A percentile compares a stretch with the other conserved stretches of the same genome.
phyloP scores from a whole-genome alignment of 2,329 filamentous ascomycete species.

The Hymenoscyphus linearis region DNA sequence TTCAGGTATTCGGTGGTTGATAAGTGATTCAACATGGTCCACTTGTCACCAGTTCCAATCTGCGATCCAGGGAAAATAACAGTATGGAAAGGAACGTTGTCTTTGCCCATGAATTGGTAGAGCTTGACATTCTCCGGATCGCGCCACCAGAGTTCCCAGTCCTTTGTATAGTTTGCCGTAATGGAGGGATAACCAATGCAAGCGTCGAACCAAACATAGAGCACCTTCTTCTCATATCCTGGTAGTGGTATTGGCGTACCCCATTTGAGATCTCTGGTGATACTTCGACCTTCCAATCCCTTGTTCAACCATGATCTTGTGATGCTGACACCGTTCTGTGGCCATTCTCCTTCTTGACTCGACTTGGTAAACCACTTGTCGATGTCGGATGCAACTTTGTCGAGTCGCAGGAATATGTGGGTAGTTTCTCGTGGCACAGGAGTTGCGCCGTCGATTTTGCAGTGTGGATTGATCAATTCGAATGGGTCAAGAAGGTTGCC shows the following conservation, averaged over 20 bases:
- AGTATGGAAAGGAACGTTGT: slow-evolving; percentile 76
- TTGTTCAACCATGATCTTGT: slow-evolving; percentile 77
- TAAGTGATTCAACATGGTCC: slow-evolving; percentile 85
- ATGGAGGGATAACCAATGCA: slow-evolving; percentile 96
- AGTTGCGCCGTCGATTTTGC: slow-evolving; percentile 82
- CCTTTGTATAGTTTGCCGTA: slow-evolving; percentile 79
- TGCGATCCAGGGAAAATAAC: slow-evolving; percentile 89
- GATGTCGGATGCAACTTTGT: slow-evolving; percentile 73
- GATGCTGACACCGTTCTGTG: slow-evolving; percentile 67
- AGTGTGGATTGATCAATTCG: slow-evolving; percentile 74
- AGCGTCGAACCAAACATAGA: slow-evolving; percentile 84
- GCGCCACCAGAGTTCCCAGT: slow-evolving; percentile 95
- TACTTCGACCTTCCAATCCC: slow-evolving; percentile 79
- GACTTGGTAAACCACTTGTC: slow-evolving; percentile 72
- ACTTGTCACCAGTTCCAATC: slow-evolving; percentile 75
- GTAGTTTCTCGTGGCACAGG: slow-evolving; percentile 79
- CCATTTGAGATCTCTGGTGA: slow-evolving; percentile 91
- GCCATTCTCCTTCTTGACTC: slow-evolving; percentile 71
- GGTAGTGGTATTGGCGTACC: slow-evolving; percentile 53
- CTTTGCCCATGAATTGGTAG: slow-evolving; percentile 94
- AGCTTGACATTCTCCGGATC: slow-evolving; percentile 82
- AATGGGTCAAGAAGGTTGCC: slow-evolving; percentile 55
- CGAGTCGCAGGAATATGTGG: slow-evolving; percentile 83
- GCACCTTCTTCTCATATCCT: slow-evolving; percentile 68
- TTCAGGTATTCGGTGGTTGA: slow-evolving; percentile 88